Evolutionary conservation across 1,284 basidiomycete species (phyloP), one percentile per base, ranked within the genome.

Genomic region (Spongispora temasekensis): DNA sequence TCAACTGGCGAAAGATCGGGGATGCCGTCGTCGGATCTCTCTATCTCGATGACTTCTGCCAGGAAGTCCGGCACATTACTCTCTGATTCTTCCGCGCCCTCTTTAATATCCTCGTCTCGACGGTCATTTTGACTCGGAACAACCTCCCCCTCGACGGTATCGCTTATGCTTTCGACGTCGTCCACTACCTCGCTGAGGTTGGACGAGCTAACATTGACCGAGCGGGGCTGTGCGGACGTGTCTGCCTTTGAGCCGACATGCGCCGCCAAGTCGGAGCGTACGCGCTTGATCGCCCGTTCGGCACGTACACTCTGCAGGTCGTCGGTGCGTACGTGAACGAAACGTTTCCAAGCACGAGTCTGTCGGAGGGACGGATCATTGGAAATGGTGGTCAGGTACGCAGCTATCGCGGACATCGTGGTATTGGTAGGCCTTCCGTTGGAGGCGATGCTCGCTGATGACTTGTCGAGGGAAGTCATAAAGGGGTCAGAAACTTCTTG

Each of bases 211-310:
- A 64, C 44, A 55, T 72, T 67, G 42, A 62, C 61, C 48, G 72
- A 75, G 57, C 60, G 61, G 27, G 62, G 62, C 12, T 63, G 63
- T 17, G 59, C 35, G 15, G 65, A 65, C 31, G 66, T 58, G 57
- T 78, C 64, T 17, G 61, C 59, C 61, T 68, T 70, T 9, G 77
- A 73, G 59, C 77, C 66, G 55, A 80, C 76, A 68, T 93, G 91
- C 8, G 85, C 87, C 9, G 89, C 89, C n/a, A 93, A 77, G 76
- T 95, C 94, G 55, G 90, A 93, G 57, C 91, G 82, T 19, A 93
- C 91, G 48, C 91, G 87, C 77, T 94, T 93, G 74, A 95, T 91
- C 4, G 93, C 89, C 60, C 94, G 83, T 76, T 95, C 93, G 48
- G 91, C 87, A 50, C 93, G 86, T 5, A 90, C 88, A 69, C 91